Base-by-base conservation (phyloP, 495 filamentous ascomycete genomes). In the Pseudomonodictys pantanalensis region DNA sequence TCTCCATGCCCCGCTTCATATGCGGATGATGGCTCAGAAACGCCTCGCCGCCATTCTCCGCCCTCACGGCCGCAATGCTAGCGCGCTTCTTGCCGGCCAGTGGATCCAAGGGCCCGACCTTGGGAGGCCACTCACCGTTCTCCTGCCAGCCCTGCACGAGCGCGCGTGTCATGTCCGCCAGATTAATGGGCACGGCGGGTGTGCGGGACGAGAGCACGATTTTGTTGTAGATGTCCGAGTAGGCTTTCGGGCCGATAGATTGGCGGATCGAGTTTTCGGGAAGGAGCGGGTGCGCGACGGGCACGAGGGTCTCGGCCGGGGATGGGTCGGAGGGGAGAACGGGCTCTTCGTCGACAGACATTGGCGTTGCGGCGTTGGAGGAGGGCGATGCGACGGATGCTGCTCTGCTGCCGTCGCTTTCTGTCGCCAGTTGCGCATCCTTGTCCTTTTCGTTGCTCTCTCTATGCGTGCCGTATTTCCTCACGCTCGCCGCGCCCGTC, bases 121-220 rank as follows among this genome's bases (percentile, higher is more conserved):
- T 87, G 18, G 92, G 90, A 1, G 93, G 93, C 93, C 93, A 98
- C 68, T 95, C 87, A 18, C 91, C 93, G 68, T 95, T 91, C 41
- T 87, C 80, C 71, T 95, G 92, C 93, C 93, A 97, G 29, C 93
- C 93, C 38, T 86, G 80, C 2, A 97, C 91, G 65, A 92, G 86
- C 26, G 88, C 81, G n/a, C 83, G 79, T 22, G 86, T 83, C 68
- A 97, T 80, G 66, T 95, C 88, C 30, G 78, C 71, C 5, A 98
- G 81, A 65, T 96, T 96, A 57, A 98, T 86, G 15, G 93, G 93
- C 9, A 95, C 83, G 1, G 83, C 83, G 0, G 93, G 92, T 0
- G 89, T 86, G 57, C 90, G 79, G 17, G 79, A 79, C 64, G 93
- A 84, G 3, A 89, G 65, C 33, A 97, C 81, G 49, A 95, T 84